Evolutionary conservation across 2,329 filamentous ascomycete genomes (phyloP), one percentile per base, ranked within the genome.

Genomic region (Aspergillus quadricinctus): DNA sequence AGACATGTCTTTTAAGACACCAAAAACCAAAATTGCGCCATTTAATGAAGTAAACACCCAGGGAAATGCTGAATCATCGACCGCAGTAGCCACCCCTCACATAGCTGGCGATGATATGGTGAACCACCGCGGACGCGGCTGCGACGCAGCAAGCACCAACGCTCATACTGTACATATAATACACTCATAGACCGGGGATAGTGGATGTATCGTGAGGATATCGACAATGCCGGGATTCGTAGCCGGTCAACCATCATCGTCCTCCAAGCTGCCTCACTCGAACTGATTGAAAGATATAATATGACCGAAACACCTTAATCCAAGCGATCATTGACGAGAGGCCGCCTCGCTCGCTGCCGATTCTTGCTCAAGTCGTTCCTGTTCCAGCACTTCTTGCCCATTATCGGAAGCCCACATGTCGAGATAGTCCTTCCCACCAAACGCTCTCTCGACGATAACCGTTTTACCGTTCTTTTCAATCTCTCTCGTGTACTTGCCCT

Each of bases 401-500:
- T 75, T 75, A 53, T 70, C 69, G 37, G 68, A 64, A n/a, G 64
- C 65, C 74, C 72, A 72, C 57, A 76, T 52, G 43, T 76, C 63
- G 50, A 78, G 63, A 59, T 74, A 74, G 49, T 75, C 67, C 52
- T 70, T 62, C 43, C 70, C 70, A 46, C 66, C 66, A 31, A 76
- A 67, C 21, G 64, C 70, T 52, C 69, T 66, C 37, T 68, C 62
- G 28, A 65, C 61, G 5, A 64, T 68, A 40, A 68, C 59, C 14
- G 50, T 59, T 27, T 59, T 59, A 35, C 64, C 63, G 45, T 70
- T 64, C 49, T 64, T 65, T 48, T 66, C 63, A n/a, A 72, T 58
- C 21, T 71, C 66, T 45, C 71, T 67, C 19, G 62, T 70, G 63
- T 70, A 73, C 55, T 63, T 63, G 54, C 62, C 66, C 51, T 62